phyloP scores from a whole-genome alignment of 768 basidiomycete genomes.

The Naematelia aurantialba region DNA sequence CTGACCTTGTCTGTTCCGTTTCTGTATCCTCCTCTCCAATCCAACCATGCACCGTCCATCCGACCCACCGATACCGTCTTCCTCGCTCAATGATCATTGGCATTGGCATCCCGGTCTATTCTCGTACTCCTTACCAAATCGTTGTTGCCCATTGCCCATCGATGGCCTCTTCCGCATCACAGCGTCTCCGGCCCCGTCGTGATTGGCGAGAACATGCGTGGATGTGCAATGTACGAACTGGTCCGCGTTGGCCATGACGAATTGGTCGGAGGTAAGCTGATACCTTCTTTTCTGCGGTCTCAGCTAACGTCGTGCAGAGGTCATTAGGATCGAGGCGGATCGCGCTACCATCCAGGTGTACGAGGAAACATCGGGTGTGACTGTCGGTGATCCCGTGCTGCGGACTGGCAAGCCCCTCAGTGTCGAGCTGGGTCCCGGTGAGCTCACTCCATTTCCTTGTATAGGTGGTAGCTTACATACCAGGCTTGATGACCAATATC shows the following conservation, averaged over 20 bases:
- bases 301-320: conserved; percentile 63
- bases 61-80: neutral
- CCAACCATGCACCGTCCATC: neutral
- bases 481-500: conserved; percentile 98
- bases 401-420: conserved; percentile 96
- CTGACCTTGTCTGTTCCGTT: neutral
- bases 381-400: conserved; percentile 95
- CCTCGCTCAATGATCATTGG: neutral
- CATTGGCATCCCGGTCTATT: neutral
- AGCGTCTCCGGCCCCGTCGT: conserved; percentile 99
- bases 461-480: conserved; percentile 13
- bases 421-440: conserved; percentile 96
- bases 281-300: neutral
- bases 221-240: conserved; percentile 75
- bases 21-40: neutral
- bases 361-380: conserved; percentile 98
- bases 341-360: conserved; percentile 99
- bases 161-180: conserved; percentile 52
- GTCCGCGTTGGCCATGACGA: conserved; percentile 96
- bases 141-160: no score
- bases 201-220: conserved; percentile 94
- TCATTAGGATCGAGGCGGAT: conserved; percentile 96
- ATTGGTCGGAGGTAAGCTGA: conserved; percentile 76
- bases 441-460: conserved; percentile 28
- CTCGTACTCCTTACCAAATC: conserved; percentile 53